Percentiles rank a stretch among this genome's conserved stretches.
Evolutionary conservation across 2,329 filamentous ascomycete genomes (phyloP).

Genomic region (Ceratocystis ficicola): DNA sequence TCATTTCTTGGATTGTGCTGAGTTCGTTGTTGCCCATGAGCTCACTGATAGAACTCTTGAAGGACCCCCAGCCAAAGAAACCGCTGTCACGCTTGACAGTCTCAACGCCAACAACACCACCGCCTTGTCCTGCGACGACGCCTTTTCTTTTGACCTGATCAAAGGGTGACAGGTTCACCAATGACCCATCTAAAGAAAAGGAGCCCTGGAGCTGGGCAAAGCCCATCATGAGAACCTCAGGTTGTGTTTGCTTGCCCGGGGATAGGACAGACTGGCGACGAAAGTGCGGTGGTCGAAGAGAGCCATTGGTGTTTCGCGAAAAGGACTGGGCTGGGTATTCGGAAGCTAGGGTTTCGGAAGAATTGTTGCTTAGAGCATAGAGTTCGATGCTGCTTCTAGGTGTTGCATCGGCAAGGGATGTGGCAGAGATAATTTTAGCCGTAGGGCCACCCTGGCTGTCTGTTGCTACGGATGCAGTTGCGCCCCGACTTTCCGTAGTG

Average conservation of each 20-base stretch:
- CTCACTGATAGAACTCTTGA: conserved; percentile 79
- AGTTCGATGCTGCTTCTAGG: conserved; percentile 89
- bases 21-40: conserved; percentile 76
- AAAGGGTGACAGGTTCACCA: conserved; percentile 80
- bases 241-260: conserved; percentile 34
- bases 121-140: conserved; percentile 74
- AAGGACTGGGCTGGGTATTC: conserved; percentile 57
- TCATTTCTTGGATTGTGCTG: conserved; percentile 92
- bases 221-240: conserved; percentile 91
- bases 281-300: conserved; percentile 34
- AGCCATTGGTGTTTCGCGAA: conserved; percentile 25
- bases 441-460: conserved; percentile 48
- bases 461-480: conserved; percentile 28
- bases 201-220: conserved; percentile 89
- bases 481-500: not conserved
- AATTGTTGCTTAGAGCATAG: conserved; percentile 89
- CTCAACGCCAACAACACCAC: conserved; percentile 74
- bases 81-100: conserved; percentile 61
- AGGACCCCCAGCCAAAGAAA: conserved; percentile 72
- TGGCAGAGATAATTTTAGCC: conserved; percentile 61
- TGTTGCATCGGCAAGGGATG: conserved; percentile 43
- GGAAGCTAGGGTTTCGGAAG: conserved; percentile 81
- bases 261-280: conserved; percentile 36
- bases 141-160: conserved; percentile 94
- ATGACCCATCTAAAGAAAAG: conserved; percentile 80